Conservation (phyloP, 2,329 filamentous ascomycete species). For the Colletotrichum lini region DNA sequence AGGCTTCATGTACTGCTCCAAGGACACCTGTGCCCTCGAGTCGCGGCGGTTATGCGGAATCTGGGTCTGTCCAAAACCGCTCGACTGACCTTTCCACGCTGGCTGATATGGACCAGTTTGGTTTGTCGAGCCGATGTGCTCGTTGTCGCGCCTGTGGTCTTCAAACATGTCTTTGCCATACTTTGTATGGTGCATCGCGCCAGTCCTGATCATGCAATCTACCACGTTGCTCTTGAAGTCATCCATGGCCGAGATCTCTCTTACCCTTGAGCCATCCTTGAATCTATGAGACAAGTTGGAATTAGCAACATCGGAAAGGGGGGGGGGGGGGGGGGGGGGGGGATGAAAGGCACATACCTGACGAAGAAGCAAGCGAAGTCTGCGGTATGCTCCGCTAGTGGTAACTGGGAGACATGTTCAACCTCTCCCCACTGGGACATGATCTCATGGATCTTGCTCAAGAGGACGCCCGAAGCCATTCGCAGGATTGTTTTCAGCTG, state of each 20-base stretch:
- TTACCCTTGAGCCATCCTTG: conserved; percentile 2
- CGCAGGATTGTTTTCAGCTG: neutral
- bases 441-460: neutral
- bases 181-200: conserved; percentile 13
- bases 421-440: conserved; percentile 25
- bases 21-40: neutral
- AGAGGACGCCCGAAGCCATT: neutral
- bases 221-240: neutral
- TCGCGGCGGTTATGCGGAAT: neutral
- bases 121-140: neutral
- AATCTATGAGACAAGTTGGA: neutral
- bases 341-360: neutral
- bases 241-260: neutral
- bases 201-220: conserved; percentile 1
- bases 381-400: neutral
- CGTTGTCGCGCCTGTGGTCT: neutral
- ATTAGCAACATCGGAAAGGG: conserved; percentile 1
- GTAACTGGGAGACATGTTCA: neutral
- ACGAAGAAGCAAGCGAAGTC: neutral
- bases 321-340: too few species aligned
- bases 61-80: neutral
- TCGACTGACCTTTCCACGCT: neutral
- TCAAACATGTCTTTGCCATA: conserved; percentile 13
- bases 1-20: conserved; percentile 16
- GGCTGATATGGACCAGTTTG: neutral